Conservation (phyloP, 495 filamentous ascomycete species). For the Platismatia glauca region DNA sequence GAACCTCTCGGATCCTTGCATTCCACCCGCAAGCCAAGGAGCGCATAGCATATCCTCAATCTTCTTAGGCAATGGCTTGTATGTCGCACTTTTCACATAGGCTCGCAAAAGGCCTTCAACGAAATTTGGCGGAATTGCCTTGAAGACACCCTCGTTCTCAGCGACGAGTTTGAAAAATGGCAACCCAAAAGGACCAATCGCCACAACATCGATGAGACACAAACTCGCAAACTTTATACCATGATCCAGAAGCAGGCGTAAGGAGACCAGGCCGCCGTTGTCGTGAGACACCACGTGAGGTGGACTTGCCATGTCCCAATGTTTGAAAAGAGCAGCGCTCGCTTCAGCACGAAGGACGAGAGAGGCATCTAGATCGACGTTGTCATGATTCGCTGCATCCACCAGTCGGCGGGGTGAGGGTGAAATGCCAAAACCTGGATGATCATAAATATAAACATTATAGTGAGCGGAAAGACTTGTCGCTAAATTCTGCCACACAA, state of each 20-base stretch:
- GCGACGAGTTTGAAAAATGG: slow-evolving; percentile 30
- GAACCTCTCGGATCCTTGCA: slow-evolving; percentile 24
- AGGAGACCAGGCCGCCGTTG: slow-evolving; percentile 27
- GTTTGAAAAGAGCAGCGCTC: slow-evolving; percentile 27
- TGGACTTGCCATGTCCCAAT: slow-evolving; percentile 20
- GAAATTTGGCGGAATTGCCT: slow-evolving; percentile 22
- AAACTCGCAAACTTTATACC: slow-evolving; percentile 27
- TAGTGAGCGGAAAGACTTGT: slow-evolving; percentile 24
- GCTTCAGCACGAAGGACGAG: slow-evolving; percentile 27
- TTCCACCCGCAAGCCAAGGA: slow-evolving; percentile 25
- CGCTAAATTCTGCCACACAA: slow-evolving; percentile 29
- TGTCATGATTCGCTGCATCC: slow-evolving; percentile 14
- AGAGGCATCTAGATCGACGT: slow-evolving; percentile 19
- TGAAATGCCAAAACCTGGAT: slow-evolving; percentile 30
- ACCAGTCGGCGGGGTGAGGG: slow-evolving; percentile 20
- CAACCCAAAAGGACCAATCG: slow-evolving; percentile 28
- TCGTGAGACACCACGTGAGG: slow-evolving; percentile 34
- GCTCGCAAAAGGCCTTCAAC: slow-evolving; percentile 28
- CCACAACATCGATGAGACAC: slow-evolving; percentile 31
- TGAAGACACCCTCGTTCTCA: slow-evolving; percentile 27
- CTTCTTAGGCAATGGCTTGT: slow-evolving; percentile 19
- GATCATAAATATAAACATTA: slow-evolving; percentile 34
- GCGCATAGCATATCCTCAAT: slow-evolving; percentile 24
- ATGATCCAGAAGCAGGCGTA: slow-evolving; percentile 27
- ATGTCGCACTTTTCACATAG: slow-evolving; percentile 30